These are phyloP conservation scores for Dimocarpus longan DNA, from an alignment of 345 rosid genomes.

Conservation along the genomic window DNA sequence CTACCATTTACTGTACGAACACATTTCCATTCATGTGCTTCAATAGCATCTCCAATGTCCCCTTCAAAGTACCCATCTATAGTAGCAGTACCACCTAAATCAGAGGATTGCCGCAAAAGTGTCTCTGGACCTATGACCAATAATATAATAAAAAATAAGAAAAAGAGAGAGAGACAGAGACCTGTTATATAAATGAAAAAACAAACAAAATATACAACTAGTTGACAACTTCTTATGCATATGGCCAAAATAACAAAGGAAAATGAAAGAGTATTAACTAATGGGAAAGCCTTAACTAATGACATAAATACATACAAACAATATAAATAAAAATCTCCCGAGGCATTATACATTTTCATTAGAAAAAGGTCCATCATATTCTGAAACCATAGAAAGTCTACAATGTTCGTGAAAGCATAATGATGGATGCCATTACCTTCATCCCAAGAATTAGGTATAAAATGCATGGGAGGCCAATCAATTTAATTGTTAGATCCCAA, in stretches of 20 bases:
- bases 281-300: neutral
- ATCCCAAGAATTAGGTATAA: neutral
- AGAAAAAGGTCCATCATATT: neutral
- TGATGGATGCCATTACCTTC: neutral
- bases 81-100: slow-evolving; percentile 41
- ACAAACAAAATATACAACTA: neutral
- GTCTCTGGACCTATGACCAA: slow-evolving; percentile 74
- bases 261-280: neutral
- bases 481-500: slow-evolving; percentile 12
- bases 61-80: slow-evolving; percentile 57
- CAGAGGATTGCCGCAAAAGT: slow-evolving; percentile 76
- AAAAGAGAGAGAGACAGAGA: neutral
- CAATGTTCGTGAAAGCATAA: slow-evolving; percentile 3
- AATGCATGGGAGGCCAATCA: neutral
- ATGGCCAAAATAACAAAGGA: neutral
- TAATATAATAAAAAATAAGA: slow-evolving; percentile 13
- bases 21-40: slow-evolving; percentile 91
- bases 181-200: neutral
- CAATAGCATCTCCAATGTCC: slow-evolving; percentile 83
- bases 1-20: slow-evolving; percentile 81
- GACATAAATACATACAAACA: neutral
- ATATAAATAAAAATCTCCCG: neutral
- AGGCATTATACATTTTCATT: neutral
- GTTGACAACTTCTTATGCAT: neutral
- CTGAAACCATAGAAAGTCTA: neutral